Conservation (phyloP, 2,329 filamentous ascomycete species). For the Raffaelea arxii region DNA sequence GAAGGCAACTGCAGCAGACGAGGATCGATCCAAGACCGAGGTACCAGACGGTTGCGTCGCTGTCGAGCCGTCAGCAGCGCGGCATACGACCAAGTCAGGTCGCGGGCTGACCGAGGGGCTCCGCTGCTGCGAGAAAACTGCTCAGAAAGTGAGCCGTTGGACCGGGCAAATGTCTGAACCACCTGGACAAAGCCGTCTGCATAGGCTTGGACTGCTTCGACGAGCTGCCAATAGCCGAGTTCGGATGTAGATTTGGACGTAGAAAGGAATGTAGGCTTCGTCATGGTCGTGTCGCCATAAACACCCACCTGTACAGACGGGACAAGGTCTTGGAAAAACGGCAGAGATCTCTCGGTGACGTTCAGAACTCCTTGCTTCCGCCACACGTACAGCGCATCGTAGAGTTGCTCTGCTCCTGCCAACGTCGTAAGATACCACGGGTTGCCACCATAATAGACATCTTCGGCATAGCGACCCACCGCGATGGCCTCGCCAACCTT, state of each 20-base stretch:
- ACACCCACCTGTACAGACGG: conserved; percentile 50
- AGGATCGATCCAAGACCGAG: conserved; percentile 40
- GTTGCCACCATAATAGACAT: conserved; percentile 68
- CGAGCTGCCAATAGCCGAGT: conserved; percentile 27
- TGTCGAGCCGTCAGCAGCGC: conserved; percentile 55
- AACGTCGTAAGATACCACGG: conserved; percentile 66
- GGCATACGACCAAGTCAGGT: conserved; percentile 67
- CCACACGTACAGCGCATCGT: conserved; percentile 67
- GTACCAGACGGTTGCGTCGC: conserved; percentile 44
- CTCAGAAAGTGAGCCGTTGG: conserved; percentile 57
- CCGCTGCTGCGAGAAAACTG: conserved; percentile 49
- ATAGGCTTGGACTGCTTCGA: conserved; percentile 46
- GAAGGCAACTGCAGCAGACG: no score
- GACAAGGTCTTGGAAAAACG: conserved; percentile 62
- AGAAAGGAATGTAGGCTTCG: no score
- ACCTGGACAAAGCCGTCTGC: conserved; percentile 53
- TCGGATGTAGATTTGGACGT: no score
- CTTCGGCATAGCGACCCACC: conserved; percentile 60
- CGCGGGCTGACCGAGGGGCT: conserved; percentile 50
- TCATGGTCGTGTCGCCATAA: conserved; percentile 41
- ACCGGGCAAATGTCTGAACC: conserved; percentile 50
- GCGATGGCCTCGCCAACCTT: conserved; percentile 48
- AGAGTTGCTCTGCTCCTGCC: conserved; percentile 71
- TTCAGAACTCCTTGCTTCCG: conserved; percentile 50
- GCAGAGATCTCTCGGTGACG: conserved; percentile 53